Evolutionary conservation across 148 eudicot species (phyloP).

Genomic region (Tetragonia tetragonoides): DNA sequence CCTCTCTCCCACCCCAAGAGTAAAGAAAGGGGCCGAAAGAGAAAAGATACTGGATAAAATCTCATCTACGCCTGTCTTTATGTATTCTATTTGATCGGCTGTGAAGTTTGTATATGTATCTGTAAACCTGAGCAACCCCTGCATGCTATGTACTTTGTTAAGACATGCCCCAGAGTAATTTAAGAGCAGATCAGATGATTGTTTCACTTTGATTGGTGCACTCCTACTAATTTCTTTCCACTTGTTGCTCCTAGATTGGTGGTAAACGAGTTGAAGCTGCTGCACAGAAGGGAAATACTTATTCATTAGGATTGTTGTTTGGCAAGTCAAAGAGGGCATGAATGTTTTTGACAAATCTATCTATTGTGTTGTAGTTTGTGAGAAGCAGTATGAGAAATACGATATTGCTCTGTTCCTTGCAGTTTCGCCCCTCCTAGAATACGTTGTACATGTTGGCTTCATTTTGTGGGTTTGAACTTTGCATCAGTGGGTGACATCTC

Average conservation of each 20-base stretch:
- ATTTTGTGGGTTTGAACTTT: neutral
- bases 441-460: neutral
- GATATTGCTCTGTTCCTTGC: neutral
- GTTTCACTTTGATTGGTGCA: neutral
- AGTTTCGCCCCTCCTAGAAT: neutral
- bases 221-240: neutral
- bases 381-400: neutral
- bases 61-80: too few relatives aligned
- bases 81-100: too few relatives aligned
- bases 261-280: conserved; percentile 74
- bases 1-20: neutral
- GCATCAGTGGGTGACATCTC: neutral
- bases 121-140: too few relatives aligned
- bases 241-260: conserved; percentile 52
- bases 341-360: neutral
- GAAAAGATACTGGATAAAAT: too few relatives aligned
- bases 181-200: too few relatives aligned
- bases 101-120: too few relatives aligned
- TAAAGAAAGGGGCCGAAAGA: neutral
- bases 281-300: conserved; percentile 59
- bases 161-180: too few relatives aligned
- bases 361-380: neutral
- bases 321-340: conserved; percentile 43
- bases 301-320: conserved; percentile 66
- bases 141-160: too few relatives aligned